Percentiles rank a stretch among this genome's conserved stretches.
phyloP scores from a whole-genome alignment of 441 rosid species.

The Rhodomyrtus psidioides region DNA sequence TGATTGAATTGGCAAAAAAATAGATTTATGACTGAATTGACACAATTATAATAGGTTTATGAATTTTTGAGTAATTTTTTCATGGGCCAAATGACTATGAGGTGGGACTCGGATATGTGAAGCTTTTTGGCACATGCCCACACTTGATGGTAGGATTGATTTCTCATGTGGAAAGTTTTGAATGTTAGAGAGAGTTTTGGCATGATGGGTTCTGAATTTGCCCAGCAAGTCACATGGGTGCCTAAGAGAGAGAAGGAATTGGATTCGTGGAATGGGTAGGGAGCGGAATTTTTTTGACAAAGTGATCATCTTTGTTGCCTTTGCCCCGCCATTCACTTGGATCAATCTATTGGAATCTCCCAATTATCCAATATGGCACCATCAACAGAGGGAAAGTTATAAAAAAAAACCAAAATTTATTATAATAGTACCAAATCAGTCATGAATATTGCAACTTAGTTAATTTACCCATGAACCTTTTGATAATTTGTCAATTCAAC shows the following conservation, averaged over 20 bases:
- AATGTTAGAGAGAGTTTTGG: background rate
- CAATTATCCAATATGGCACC: background rate
- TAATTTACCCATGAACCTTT: background rate
- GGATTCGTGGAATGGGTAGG: background rate
- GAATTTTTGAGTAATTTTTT: no score
- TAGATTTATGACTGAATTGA: no score
- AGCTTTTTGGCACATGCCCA: background rate
- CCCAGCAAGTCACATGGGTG: background rate
- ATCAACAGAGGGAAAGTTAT: background rate
- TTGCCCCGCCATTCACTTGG: background rate
- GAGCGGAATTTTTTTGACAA: background rate
- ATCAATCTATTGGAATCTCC: background rate
- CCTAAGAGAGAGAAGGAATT: background rate
- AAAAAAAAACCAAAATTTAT: no score
- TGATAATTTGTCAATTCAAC: no score
- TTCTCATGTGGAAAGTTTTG: background rate
- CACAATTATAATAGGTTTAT: no score
- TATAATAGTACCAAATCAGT: no score
- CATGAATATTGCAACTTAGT: no score
- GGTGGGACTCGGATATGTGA: background rate
- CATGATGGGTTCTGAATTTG: background rate
- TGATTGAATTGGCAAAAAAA: no score
- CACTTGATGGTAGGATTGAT: background rate
- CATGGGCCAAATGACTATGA: no score
- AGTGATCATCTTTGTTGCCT: background rate